Evolutionary conservation across 805 yeast genomes (phyloP).

Genomic region (Candida gorgasii): DNA sequence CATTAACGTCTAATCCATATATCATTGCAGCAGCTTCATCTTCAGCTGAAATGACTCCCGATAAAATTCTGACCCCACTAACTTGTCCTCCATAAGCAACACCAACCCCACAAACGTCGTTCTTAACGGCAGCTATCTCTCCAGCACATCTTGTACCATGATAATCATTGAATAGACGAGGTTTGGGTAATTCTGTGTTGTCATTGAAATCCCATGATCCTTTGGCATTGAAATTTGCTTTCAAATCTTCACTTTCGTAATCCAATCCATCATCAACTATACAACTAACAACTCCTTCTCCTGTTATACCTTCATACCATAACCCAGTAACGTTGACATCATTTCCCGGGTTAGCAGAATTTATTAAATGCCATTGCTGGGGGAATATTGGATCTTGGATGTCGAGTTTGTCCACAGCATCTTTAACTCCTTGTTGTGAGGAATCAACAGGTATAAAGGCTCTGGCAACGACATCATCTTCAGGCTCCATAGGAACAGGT

Average conservation of each 20-base stretch:
- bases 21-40: slow-evolving; percentile 91
- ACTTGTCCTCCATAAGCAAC: slow-evolving; percentile 89
- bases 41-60: slow-evolving; percentile 75
- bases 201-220: slow-evolving; percentile 96
- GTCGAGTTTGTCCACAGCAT: slow-evolving; percentile 51
- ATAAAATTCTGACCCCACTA: slow-evolving; percentile 85
- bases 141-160: slow-evolving; percentile 99
- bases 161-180: slow-evolving; percentile 75
- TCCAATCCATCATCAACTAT: slow-evolving; percentile 95
- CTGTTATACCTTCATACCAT: slow-evolving; percentile 82
- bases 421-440: slow-evolving; percentile 45
- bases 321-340: slow-evolving; percentile 86
- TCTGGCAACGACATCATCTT: slow-evolving; percentile 5
- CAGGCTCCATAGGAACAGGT: slow-evolving; percentile 44
- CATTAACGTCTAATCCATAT: slow-evolving; percentile 78
- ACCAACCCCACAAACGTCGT: slow-evolving; percentile 92
- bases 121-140: slow-evolving; percentile 88
- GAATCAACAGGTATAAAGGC: slow-evolving; percentile 44
- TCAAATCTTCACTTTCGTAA: slow-evolving; percentile 71
- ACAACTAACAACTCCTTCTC: slow-evolving; percentile 80
- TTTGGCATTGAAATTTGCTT: slow-evolving; percentile 62
- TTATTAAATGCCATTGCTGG: slow-evolving; percentile 91
- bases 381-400: slow-evolving; percentile 83
- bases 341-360: slow-evolving; percentile 69
- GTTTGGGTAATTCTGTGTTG: slow-evolving; percentile 72